Evolutionary conservation across 2,329 filamentous ascomycete species (phyloP).

Genomic region (Fusarium fracticaudum): DNA sequence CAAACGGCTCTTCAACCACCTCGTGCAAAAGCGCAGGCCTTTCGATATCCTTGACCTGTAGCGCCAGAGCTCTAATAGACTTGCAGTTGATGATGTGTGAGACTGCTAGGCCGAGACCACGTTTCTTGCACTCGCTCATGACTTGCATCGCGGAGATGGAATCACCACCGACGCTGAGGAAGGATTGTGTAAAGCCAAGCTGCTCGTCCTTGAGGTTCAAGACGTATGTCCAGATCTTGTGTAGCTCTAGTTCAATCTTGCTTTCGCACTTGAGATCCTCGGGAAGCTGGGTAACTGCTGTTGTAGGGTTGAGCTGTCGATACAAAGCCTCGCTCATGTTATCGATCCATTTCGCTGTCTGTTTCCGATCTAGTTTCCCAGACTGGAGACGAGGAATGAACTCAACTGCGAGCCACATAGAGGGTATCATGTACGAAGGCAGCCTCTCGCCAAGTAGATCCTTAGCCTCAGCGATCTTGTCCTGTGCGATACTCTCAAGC

Average conservation of each 20-base stretch:
- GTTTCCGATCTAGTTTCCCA: slow-evolving; percentile 35
- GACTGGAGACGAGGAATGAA: slow-evolving; percentile 32
- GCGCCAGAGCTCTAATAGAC: slow-evolving; percentile 30
- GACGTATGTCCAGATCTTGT: slow-evolving; percentile 28
- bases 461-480: slow-evolving; percentile 18
- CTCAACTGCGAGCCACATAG: slow-evolving; percentile 33
- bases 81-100: slow-evolving; percentile 43
- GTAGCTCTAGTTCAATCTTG: slow-evolving; percentile 13
- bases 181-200: slow-evolving; percentile 39
- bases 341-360: slow-evolving; percentile 26
- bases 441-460: slow-evolving; percentile 24
- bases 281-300: too few relatives aligned
- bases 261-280: not conserved
- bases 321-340: slow-evolving; percentile 18
- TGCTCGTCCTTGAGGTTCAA: slow-evolving; percentile 35
- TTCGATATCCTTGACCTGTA: slow-evolving; percentile 19
- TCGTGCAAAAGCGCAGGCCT: not conserved
- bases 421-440: slow-evolving; percentile 36
- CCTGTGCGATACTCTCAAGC: not conserved
- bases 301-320: slow-evolving; percentile 32
- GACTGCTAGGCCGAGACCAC: slow-evolving; percentile 41
- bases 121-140: slow-evolving; percentile 48
- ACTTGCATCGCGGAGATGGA: slow-evolving; percentile 55
- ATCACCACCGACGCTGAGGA: slow-evolving; percentile 54
- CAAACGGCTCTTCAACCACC: not conserved